Base-by-base conservation (phyloP, 2,329 filamentous ascomycete species). In the Chaetomiaceae sp. region DNA sequence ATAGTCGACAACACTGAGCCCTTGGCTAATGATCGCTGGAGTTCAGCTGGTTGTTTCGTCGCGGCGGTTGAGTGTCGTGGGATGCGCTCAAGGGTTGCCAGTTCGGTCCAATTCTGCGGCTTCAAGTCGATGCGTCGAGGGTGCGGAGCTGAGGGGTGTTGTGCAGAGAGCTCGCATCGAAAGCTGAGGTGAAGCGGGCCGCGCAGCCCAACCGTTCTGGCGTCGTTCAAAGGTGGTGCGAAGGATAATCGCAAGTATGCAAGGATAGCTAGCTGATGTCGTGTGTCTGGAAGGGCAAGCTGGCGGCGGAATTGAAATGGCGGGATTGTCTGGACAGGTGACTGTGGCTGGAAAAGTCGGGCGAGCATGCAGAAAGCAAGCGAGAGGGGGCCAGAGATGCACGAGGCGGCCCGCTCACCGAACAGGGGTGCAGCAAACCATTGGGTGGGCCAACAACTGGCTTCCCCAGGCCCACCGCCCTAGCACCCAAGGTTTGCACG, bases 1-100 rank as follows among this genome's bases (percentile, higher is more conserved):
- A 64, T 64, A 62, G 58, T 63, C 60, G 54, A 55, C 53, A 46
- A 44, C 49, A 45, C 49, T 47, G 46, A 47, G 49, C 43, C 50
- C 45, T 37, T 44, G 36, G 49, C 47, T 45, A 47, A 41, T 49
- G 26, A 37, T 50, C 33, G 29, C 38, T 38, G 29, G n/a, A n/a
- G n/a, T 14, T 14, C 12, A 32, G 29, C 12, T 32, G 27, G 14
- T 5, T 5, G 4, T 29, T 29, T n/a, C n/a, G n/a, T n/a, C 27
- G 27, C 29, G 12, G 15, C 7, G 7, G 8, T 32, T 6, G 11
- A 32, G 7, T 32, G 12, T 14, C 14, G 29, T n/a, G 10, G 3
- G 29, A 14, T 14, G 29, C 12, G 22, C 38, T n/a, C 42, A 42
- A 17, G 38, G 29, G 30, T 24, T 18, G 47, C 42, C 36, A 40